phyloP scores from a whole-genome alignment of 306 rosid species.

The Abrus pulchellus region DNA sequence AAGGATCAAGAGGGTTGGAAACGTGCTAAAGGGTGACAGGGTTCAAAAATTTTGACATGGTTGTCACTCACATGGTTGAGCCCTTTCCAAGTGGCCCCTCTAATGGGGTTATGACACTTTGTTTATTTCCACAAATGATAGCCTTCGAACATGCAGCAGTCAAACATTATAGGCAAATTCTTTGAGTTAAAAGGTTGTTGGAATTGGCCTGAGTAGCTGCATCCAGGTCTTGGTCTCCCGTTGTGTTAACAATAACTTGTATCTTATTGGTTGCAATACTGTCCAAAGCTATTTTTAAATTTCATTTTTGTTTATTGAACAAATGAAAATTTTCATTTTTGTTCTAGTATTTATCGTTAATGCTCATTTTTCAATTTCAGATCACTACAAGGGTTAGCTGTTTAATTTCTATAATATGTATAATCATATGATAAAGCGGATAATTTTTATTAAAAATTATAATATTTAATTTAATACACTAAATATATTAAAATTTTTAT shows the following conservation, averaged over 20 bases:
- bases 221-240: constrained; percentile 51
- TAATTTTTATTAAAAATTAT: too few relatives aligned
- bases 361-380: constrained; percentile 55
- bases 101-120: constrained; percentile 62
- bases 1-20: constrained; percentile 37
- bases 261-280: constrained; percentile 43
- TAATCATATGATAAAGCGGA: too few relatives aligned
- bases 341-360: not conserved
- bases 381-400: constrained; percentile 37
- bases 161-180: constrained; percentile 40
- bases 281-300: constrained; percentile 3
- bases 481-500: too few relatives aligned
- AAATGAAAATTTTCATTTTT: too few relatives aligned
- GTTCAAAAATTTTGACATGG: constrained; percentile 42
- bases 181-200: constrained; percentile 37
- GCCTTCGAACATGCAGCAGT: constrained; percentile 47
- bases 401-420: too few relatives aligned
- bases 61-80: constrained; percentile 69
- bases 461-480: too few relatives aligned
- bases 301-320: not conserved
- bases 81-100: constrained; percentile 35
- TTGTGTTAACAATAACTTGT: constrained; percentile 48
- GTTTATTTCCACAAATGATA: constrained; percentile 30
- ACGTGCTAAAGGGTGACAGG: constrained; percentile 43
- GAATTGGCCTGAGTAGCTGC: constrained; percentile 35